Evolutionary conservation across 495 filamentous ascomycete genomes (phyloP).

Genomic region (Tuber borchii): DNA sequence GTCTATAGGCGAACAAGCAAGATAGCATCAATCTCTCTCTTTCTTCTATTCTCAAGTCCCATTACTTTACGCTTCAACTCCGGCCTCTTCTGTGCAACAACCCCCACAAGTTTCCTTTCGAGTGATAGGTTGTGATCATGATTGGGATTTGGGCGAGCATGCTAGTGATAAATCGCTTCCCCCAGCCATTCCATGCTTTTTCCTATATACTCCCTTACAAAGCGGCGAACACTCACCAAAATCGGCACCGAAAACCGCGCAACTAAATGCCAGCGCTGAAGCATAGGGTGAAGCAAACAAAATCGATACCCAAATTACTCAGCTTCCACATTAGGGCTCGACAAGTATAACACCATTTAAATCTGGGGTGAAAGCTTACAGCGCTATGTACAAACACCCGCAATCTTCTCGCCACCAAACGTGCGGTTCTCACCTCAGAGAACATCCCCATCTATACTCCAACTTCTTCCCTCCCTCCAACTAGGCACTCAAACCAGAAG

Average conservation of each 20-base stretch:
- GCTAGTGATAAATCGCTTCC: background rate
- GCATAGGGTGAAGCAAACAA: background rate
- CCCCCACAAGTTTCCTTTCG: background rate
- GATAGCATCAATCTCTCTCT: too few relatives aligned
- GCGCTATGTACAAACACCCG: too few relatives aligned
- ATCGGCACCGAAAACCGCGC: background rate
- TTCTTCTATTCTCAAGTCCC: too few relatives aligned
- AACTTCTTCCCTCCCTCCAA: background rate
- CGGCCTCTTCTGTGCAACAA: too few relatives aligned
- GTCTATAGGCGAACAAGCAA: too few relatives aligned
- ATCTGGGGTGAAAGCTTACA: background rate
- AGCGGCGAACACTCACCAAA: background rate
- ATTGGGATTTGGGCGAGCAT: background rate
- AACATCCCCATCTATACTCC: background rate
- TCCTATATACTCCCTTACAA: background rate
- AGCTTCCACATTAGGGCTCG: background rate
- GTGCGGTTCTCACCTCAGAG: background rate
- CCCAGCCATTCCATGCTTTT: background rate
- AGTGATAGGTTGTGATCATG: background rate
- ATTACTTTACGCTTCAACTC: too few relatives aligned
- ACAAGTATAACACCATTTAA: background rate
- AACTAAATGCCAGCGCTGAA: background rate
- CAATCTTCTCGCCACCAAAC: background rate
- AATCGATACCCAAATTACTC: background rate
- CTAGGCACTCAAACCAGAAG: background rate